phyloP scores from a whole-genome alignment of 495 filamentous ascomycete genomes.

The Melanomma pulvis-pyrius region DNA sequence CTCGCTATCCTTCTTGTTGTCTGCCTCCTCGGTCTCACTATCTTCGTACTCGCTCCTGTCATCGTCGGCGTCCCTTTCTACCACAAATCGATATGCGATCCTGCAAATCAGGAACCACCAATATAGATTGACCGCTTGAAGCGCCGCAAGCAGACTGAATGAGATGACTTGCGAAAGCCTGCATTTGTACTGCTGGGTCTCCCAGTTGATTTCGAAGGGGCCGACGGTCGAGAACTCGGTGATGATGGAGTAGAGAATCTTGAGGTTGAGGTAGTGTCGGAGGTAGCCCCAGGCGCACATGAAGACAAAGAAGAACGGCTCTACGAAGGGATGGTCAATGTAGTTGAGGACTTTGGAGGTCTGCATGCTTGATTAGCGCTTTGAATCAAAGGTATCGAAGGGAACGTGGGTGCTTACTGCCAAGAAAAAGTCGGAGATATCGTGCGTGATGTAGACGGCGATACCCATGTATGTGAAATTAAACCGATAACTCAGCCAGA shows the following conservation, averaged over 20 bases:
- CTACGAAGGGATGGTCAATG: conserved; percentile 73
- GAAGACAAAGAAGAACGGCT: conserved; percentile 84
- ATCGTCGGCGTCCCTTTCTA: conserved; percentile 37
- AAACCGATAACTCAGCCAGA: conserved; percentile 89
- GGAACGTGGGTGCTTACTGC: conserved; percentile 64
- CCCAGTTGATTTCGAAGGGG: conserved; percentile 58
- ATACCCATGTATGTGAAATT: conserved; percentile 99
- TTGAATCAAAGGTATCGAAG: background rate
- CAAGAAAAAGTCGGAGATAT: conserved; percentile 95
- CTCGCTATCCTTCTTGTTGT: background rate
- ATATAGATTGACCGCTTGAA: conserved; percentile 48
- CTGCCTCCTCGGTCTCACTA: conserved; percentile 20
- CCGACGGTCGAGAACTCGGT: conserved; percentile 89
- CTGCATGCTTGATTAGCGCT: conserved; percentile 46
- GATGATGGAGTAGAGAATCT: conserved; percentile 80
- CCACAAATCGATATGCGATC: conserved; percentile 42
- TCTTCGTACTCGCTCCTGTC: conserved; percentile 48
- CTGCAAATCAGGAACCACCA: conserved; percentile 46
- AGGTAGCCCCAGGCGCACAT: conserved; percentile 87
- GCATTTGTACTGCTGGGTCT: conserved; percentile 50
- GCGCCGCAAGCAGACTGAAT: conserved; percentile 41
- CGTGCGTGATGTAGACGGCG: conserved; percentile 94
- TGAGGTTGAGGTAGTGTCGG: conserved; percentile 87
- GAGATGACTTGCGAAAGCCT: conserved; percentile 46
- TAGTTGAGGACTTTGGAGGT: conserved; percentile 96